Conservation (phyloP, 768 basidiomycete species). For the Asterophora parasitica region DNA sequence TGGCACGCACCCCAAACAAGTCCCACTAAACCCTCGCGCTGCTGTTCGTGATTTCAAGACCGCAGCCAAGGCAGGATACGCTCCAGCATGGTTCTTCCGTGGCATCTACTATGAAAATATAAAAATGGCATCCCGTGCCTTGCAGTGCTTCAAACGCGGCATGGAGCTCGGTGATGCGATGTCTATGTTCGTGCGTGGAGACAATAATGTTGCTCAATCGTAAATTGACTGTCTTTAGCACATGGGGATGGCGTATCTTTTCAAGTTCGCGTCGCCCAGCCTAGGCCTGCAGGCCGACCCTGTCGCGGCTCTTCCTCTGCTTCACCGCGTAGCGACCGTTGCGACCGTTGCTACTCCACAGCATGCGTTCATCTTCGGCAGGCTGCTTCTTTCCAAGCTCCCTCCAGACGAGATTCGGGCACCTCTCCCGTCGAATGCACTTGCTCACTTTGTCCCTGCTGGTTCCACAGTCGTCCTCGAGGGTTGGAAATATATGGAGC, state of each 20-base stretch:
- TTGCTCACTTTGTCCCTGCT: constrained; percentile 51
- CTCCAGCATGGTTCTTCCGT: constrained; percentile 85
- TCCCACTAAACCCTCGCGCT: constrained; percentile 62
- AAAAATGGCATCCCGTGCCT: constrained; percentile 66
- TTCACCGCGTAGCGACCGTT: constrained; percentile 72
- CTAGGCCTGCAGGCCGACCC: constrained; percentile 56
- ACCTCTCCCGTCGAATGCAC: constrained; percentile 39
- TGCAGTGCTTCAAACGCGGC: constrained; percentile 84
- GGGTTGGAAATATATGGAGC: constrained; percentile 73
- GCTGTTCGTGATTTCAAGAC: constrained; percentile 91
- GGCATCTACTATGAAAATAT: constrained; percentile 91
- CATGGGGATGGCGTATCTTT: constrained; percentile 87
- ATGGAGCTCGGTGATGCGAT: constrained; percentile 70
- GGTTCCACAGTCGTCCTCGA: constrained; percentile 48
- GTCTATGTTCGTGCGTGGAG: constrained; percentile 65
- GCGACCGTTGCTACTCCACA: constrained; percentile 75
- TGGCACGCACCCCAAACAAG: constrained; percentile 63
- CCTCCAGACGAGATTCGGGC: constrained; percentile 74
- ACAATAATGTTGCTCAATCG: constrained; percentile 1
- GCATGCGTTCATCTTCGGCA: constrained; percentile 84
- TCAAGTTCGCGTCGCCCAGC: no score
- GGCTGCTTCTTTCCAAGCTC: no score
- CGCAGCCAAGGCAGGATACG: constrained; percentile 72
- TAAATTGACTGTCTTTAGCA: constrained; percentile 44
- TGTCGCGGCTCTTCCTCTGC: constrained; percentile 58